Evolutionary conservation across 305 asterid species (phyloP).

Genomic region (Solanum aculeatissimum): DNA sequence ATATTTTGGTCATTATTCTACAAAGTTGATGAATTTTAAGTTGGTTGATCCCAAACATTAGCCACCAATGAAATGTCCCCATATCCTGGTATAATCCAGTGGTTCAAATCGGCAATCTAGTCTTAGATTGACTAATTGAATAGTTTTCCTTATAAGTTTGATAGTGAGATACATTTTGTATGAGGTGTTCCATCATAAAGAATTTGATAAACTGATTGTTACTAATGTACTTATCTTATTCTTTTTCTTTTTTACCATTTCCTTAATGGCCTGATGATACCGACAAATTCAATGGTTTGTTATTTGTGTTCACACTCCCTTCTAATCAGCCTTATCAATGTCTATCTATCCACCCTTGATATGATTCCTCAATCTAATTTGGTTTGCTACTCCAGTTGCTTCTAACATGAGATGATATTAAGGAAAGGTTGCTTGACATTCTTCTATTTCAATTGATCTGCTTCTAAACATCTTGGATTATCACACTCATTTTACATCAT

Average conservation of each 20-base stretch:
- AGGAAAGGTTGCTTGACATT: neutral
- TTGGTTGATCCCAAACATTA: neutral
- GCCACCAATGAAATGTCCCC: neutral
- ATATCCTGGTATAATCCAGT: neutral
- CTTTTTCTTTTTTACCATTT: neutral
- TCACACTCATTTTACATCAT: neutral
- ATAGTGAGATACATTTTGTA: neutral
- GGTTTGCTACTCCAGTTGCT: neutral
- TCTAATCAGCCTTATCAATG: neutral
- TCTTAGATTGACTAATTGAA: neutral
- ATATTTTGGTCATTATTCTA: neutral
- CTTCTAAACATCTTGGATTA: neutral
- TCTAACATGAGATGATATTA: neutral
- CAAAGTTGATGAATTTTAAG: neutral
- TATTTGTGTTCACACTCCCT: neutral
- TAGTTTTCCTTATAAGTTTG: neutral
- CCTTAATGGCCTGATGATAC: neutral
- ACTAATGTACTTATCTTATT: neutral
- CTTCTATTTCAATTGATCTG: neutral
- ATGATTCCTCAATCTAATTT: neutral
- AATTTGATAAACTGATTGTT: neutral
- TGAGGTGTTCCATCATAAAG: neutral
- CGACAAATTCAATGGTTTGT: neutral
- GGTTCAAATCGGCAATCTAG: neutral
- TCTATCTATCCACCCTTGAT: neutral